These are phyloP conservation scores for Gnomoniopsis smithogilvyi DNA, from an alignment of 2,329 filamentous ascomycete genomes.

Conservation along the genomic window DNA sequence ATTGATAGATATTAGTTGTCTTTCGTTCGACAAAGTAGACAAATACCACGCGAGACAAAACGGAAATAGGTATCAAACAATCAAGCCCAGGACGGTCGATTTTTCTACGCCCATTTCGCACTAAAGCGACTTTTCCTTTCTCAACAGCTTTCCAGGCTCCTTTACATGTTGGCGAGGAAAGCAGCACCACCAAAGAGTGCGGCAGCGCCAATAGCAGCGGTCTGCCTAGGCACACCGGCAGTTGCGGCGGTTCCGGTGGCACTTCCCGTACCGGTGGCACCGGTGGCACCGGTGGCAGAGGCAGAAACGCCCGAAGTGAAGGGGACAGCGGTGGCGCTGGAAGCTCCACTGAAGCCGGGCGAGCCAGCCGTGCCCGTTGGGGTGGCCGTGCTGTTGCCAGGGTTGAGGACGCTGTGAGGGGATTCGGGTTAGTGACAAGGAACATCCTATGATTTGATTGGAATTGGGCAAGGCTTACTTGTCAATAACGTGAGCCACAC, in stretches of 20 bases:
- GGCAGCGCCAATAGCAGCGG: slow-evolving; percentile 9
- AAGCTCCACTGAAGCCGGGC: slow-evolving; percentile 28
- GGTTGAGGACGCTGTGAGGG: slow-evolving; percentile 37
- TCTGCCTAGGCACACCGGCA: slow-evolving; percentile 9
- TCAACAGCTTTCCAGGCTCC: not conserved
- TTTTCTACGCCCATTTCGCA: no score
- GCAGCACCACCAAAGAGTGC: slow-evolving; percentile 13
- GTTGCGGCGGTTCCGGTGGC: not conserved
- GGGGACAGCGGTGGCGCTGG: slow-evolving; percentile 18
- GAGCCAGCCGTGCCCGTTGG: slow-evolving; percentile 36
- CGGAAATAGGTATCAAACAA: not conserved
- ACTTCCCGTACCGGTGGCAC: not conserved
- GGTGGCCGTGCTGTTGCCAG: slow-evolving; percentile 29
- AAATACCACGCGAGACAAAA: not conserved
- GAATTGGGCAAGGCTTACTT: slow-evolving; percentile 20
- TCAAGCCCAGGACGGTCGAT: not conserved
- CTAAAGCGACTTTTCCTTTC: not conserved
- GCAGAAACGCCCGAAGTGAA: slow-evolving; percentile 9
- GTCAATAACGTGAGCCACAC: slow-evolving; percentile 57
- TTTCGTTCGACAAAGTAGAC: slow-evolving; percentile 30
- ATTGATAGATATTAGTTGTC: slow-evolving; percentile 25
- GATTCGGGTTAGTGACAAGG: not conserved
- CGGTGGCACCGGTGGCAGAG: not conserved
- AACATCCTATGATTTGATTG: not conserved
- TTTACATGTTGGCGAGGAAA: slow-evolving; percentile 3